Base-by-base conservation (phyloP, 2,329 filamentous ascomycete species). In the Aspergillus phoenicis region DNA sequence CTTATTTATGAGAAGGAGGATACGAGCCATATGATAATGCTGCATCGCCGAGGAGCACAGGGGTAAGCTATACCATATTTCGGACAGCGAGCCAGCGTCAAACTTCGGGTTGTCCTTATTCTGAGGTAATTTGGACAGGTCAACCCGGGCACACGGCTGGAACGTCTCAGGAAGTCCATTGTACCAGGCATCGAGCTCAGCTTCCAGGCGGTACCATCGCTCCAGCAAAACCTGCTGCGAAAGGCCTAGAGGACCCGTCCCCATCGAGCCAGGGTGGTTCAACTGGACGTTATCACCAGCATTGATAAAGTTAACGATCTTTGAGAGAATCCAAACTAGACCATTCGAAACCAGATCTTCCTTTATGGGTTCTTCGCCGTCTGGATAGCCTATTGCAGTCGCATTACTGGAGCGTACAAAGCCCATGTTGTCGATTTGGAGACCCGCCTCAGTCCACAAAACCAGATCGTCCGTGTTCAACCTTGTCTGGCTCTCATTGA, bases 291-390 rank as follows among this genome's bases (percentile, higher is more conserved):
- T 81, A 59, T 87, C 85, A 0, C 85, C 84, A 0, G 82, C 80
- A 6, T 83, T 85, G 58, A 89, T 83, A 69, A 85, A 88, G 68
- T 90, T 89, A 55, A 88, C 83, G 4, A 89, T 82, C 66, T 89
- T 89, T 6, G 86, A 84, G 61, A 87, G 79, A 8, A 90, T 81
- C 87, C 87, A 90, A 5, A 89, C 82, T 4, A 90, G 71, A 0
- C 85, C 84, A 66, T 90, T 89, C 43, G 82, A 84, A 57, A 87
- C 84, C 62, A 87, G 80, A 62, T 89, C 87, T 73, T 89, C 87
- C 59, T 82, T 81, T 80, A 87, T 87, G 10, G 81, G 63, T 15
- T 72, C 73, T 43, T 76, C 73, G n/a, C 68, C 73, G 49, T 77
- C 75, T 2, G 72, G 66, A 52, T 74, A 76, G 17, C 72, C 70